These are phyloP conservation scores for Castanea crenata DNA, from an alignment of 306 rosid species.

Conservation along the genomic window DNA sequence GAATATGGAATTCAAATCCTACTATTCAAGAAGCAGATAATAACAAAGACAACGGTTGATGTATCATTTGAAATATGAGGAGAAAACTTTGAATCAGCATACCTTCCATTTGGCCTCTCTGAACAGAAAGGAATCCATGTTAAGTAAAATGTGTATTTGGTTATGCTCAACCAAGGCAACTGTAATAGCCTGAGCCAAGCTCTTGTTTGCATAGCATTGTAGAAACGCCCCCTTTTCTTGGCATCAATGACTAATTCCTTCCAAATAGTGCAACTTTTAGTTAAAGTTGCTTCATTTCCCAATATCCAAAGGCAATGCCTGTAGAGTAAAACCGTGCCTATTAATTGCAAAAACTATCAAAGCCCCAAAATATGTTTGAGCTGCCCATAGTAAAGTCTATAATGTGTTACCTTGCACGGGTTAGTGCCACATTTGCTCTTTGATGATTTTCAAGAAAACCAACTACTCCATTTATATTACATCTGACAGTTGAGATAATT, in stretches of 20 bases:
- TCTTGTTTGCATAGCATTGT: constrained; percentile 23
- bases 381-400: neutral
- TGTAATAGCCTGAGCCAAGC: constrained; percentile 19
- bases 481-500: constrained; percentile 34
- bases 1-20: no score
- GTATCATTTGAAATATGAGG: no score
- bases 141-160: constrained; percentile 1
- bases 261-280: constrained; percentile 30
- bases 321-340: neutral
- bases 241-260: constrained; percentile 34
- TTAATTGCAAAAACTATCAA: neutral
- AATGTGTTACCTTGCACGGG: constrained; percentile 34
- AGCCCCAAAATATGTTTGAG: neutral
- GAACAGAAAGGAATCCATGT: constrained; percentile 13
- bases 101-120: constrained; percentile 35
- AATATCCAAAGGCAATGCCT: constrained; percentile 46
- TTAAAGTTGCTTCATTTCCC: constrained; percentile 31
- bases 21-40: no score
- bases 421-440: constrained; percentile 42
- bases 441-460: constrained; percentile 34
- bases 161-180: constrained; percentile 13
- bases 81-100: neutral
- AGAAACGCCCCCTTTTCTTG: constrained; percentile 29
- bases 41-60: no score
- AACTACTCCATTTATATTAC: constrained; percentile 21